Conservation (phyloP, 495 filamentous ascomycete species). For the Neurospora tetraspora region DNA sequence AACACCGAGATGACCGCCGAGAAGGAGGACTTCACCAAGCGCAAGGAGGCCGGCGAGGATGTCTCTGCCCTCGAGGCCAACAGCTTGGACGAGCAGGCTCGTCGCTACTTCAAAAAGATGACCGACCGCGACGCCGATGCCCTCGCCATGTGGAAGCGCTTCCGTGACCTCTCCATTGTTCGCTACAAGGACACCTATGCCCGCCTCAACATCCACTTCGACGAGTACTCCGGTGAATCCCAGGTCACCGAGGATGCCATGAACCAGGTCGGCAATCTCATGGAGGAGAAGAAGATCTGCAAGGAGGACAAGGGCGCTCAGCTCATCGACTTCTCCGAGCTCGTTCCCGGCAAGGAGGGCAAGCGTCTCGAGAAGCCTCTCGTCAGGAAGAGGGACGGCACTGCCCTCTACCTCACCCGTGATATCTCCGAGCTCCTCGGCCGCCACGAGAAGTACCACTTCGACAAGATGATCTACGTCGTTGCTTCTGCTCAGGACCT, state of each 20-base stretch:
- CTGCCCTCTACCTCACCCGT: slow-evolving; percentile 54
- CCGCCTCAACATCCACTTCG: slow-evolving; percentile 72
- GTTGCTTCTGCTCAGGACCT: slow-evolving; percentile 52
- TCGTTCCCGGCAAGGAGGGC: slow-evolving; percentile 47
- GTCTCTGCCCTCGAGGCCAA: slow-evolving; percentile 37
- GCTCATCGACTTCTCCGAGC: slow-evolving; percentile 79
- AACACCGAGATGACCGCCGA: slow-evolving; percentile 46
- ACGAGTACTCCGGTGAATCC: slow-evolving; percentile 92
- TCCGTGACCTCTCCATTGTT: slow-evolving; percentile 81
- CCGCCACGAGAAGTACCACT: slow-evolving; percentile 51
- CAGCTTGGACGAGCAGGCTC: slow-evolving; percentile 52
- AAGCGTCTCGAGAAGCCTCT: slow-evolving; percentile 48
- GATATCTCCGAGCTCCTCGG: slow-evolving; percentile 54
- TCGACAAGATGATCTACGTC: slow-evolving; percentile 62
- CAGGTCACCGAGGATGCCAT: slow-evolving; percentile 78
- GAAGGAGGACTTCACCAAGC: slow-evolving; percentile 39
- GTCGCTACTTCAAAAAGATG: slow-evolving; percentile 86
- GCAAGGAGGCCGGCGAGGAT: slow-evolving; percentile 41
- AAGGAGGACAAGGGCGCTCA: slow-evolving; percentile 81
- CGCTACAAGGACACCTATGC: slow-evolving; percentile 55
- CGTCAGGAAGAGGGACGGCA: slow-evolving; percentile 51
- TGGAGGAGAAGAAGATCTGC: slow-evolving; percentile 63
- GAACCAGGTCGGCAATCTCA: slow-evolving; percentile 50
- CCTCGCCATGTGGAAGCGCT: slow-evolving; percentile 72
- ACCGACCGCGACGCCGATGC: slow-evolving; percentile 69